A percentile compares a stretch with the other conserved stretches of the same genome.
These are phyloP conservation scores for Geosiphon pyriformis DNA, from an alignment of 192 early-diverging fungal genomes.

Conservation along the genomic window DNA sequence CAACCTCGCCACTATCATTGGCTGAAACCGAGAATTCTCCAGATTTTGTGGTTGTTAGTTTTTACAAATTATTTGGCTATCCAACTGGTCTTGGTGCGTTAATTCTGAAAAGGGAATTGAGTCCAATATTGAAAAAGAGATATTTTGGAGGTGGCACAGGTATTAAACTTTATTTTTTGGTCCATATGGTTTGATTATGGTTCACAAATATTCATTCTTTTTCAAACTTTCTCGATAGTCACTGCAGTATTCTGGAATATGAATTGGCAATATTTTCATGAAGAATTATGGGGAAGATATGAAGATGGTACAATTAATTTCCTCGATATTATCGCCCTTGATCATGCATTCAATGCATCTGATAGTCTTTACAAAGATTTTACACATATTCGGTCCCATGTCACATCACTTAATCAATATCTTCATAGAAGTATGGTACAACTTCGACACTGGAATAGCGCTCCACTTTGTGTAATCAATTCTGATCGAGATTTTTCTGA, in stretches of 20 bases:
- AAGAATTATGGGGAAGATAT: constrained; percentile 42
- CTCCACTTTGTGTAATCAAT: constrained; percentile 41
- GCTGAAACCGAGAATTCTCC: constrained; percentile 38
- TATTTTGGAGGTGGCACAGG: constrained; percentile 79
- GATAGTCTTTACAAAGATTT: constrained; percentile 39
- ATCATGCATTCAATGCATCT: constrained; percentile 59
- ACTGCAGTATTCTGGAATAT: constrained; percentile 46
- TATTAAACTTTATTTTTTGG: background rate
- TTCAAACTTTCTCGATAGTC: constrained; percentile 29
- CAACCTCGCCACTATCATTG: constrained; percentile 59
- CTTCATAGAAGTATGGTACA: constrained; percentile 37
- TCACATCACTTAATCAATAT: constrained; percentile 39
- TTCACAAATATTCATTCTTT: background rate
- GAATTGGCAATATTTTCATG: constrained; percentile 52
- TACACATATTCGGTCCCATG: constrained; percentile 42
- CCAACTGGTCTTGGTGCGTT: constrained; percentile 80
- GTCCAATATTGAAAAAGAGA: constrained; percentile 40
- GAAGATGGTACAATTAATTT: constrained; percentile 82
- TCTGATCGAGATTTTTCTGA: constrained; percentile 26
- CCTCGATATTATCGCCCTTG: constrained; percentile 63
- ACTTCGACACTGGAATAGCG: constrained; percentile 52
- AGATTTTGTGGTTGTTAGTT: constrained; percentile 70
- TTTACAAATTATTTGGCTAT: constrained; percentile 88
- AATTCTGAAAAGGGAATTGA: constrained; percentile 53
- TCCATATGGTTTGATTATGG: background rate